These are phyloP conservation scores for Trametes coccinea DNA, from an alignment of 768 basidiomycete genomes.

Conservation along the genomic window DNA sequence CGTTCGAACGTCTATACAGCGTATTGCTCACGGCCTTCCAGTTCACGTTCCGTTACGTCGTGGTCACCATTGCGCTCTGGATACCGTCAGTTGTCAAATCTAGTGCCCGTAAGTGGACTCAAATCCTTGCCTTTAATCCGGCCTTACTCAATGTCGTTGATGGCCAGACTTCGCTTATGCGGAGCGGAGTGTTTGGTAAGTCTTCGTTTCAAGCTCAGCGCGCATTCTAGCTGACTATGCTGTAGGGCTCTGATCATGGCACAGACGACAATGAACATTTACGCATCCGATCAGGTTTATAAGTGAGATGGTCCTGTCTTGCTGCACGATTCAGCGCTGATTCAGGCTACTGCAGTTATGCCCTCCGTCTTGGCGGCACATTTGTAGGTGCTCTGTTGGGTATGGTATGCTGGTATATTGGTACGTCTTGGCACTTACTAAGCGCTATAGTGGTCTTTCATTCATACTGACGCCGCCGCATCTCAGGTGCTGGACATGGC, in stretches of 20 bases:
- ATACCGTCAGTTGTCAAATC: conserved; percentile 44
- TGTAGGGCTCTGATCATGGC: conserved; percentile 59
- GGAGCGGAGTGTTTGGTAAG: conserved; percentile 49
- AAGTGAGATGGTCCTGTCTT: conserved; percentile 34
- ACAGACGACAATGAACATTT: conserved; percentile 57
- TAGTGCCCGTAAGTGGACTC: conserved; percentile 42
- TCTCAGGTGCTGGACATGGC: conserved; percentile 42
- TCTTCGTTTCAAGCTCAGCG: background rate
- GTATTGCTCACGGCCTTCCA: conserved; percentile 16
- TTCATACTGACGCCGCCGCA: no score
- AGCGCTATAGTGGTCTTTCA: no score
- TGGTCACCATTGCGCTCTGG: conserved; percentile 53
- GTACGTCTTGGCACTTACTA: conserved; percentile 21
- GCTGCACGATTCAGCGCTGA: background rate
- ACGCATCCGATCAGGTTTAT: conserved; percentile 57
- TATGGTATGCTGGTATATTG: conserved; percentile 52
- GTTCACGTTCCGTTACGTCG: conserved; percentile 53
- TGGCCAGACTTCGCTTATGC: conserved; percentile 42
- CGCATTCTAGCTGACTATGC: background rate
- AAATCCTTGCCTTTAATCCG: background rate
- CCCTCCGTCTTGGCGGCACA: conserved; percentile 48
- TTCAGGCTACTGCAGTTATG: conserved; percentile 33
- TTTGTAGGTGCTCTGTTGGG: conserved; percentile 49
- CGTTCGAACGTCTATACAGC: background rate
- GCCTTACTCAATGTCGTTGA: background rate